These are phyloP conservation scores for Solanum lycopersicoides DNA, from an alignment of 257 asterid species.

Conservation along the genomic window DNA sequence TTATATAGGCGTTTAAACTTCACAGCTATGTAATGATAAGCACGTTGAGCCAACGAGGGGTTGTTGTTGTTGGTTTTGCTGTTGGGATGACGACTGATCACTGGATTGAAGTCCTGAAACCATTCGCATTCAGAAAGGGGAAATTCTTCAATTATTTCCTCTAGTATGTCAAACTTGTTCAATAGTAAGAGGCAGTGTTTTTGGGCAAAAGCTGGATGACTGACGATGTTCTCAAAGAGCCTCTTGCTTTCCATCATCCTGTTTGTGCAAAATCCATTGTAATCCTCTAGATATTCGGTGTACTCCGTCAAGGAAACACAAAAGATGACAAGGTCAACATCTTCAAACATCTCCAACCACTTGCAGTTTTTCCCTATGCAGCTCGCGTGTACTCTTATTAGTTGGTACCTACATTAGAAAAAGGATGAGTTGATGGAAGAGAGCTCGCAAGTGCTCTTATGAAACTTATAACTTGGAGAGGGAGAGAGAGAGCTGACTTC, in stretches of 20 bases:
- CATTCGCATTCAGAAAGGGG: conserved; percentile 73
- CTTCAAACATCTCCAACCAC: conserved; percentile 90
- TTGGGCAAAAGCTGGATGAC: conserved; percentile 40
- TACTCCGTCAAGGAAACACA: conserved; percentile 75
- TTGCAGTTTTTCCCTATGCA: conserved; percentile 81
- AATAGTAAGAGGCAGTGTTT: conserved; percentile 65
- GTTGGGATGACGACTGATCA: conserved; percentile 35
- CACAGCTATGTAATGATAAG: conserved; percentile 66
- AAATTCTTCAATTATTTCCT: conserved; percentile 41
- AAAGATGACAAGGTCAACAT: conserved; percentile 52
- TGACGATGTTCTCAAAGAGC: conserved; percentile 44
- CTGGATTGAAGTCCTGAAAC: conserved; percentile 72
- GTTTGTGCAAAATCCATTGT: conserved; percentile 45
- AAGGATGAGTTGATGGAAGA: background rate
- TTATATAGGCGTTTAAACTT: conserved; percentile 56
- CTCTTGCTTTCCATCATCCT: conserved; percentile 59
- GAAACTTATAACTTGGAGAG: background rate
- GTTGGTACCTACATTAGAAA: conserved; percentile 53
- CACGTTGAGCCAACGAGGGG: conserved; percentile 52
- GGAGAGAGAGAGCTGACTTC: conserved; percentile 36
- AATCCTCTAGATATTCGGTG: conserved; percentile 43
- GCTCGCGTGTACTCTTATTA: conserved; percentile 54
- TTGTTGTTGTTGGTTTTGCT: conserved; percentile 23
- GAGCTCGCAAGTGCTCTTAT: background rate
- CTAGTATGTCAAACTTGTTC: conserved; percentile 73